Conservation (phyloP, 2,329 filamentous ascomycete species). For the Nemania sp. region DNA sequence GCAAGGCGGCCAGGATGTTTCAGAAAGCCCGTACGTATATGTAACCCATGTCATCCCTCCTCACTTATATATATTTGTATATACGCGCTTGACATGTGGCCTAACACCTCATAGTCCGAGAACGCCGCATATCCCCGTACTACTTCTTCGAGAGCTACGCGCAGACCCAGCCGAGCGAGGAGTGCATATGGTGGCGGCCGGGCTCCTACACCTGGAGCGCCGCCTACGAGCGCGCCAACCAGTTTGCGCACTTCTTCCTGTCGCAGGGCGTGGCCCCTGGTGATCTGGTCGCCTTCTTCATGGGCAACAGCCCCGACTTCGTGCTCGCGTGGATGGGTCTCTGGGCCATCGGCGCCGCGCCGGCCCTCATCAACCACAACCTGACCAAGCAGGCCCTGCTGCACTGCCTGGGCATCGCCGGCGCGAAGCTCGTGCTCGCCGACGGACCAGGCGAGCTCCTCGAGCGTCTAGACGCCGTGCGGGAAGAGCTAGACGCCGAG, state of each 20-base stretch:
- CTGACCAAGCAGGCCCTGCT: slow-evolving; percentile 65
- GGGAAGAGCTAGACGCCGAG: slow-evolving; percentile 51
- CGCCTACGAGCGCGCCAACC: slow-evolving; percentile 58
- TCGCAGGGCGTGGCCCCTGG: slow-evolving; percentile 60
- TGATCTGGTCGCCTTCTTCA: slow-evolving; percentile 68
- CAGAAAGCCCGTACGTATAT: slow-evolving; percentile 50
- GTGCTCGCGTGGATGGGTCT: slow-evolving; percentile 67
- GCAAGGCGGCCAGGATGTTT: slow-evolving; percentile 49
- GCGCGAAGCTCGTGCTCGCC: slow-evolving; percentile 60
- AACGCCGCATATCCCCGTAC: slow-evolving; percentile 64
- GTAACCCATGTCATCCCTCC: neutral
- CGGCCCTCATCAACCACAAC: slow-evolving; percentile 74
- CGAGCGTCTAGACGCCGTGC: slow-evolving; percentile 62
- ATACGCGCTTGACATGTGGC: neutral
- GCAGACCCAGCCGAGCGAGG: slow-evolving; percentile 54
- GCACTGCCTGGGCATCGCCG: slow-evolving; percentile 66
- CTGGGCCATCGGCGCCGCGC: slow-evolving; percentile 68
- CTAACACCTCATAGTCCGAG: slow-evolving; percentile 45
- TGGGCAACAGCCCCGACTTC: slow-evolving; percentile 71
- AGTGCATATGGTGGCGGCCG: slow-evolving; percentile 70
- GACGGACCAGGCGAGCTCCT: slow-evolving; percentile 60
- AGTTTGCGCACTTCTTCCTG: slow-evolving; percentile 66
- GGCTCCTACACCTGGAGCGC: slow-evolving; percentile 64
- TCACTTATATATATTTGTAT: neutral
- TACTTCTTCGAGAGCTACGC: slow-evolving; percentile 66